A percentile compares a stretch with the other conserved stretches of the same genome.
These are phyloP conservation scores for Clathrospora elynae DNA, from an alignment of 2,329 filamentous ascomycete genomes.

Conservation along the genomic window DNA sequence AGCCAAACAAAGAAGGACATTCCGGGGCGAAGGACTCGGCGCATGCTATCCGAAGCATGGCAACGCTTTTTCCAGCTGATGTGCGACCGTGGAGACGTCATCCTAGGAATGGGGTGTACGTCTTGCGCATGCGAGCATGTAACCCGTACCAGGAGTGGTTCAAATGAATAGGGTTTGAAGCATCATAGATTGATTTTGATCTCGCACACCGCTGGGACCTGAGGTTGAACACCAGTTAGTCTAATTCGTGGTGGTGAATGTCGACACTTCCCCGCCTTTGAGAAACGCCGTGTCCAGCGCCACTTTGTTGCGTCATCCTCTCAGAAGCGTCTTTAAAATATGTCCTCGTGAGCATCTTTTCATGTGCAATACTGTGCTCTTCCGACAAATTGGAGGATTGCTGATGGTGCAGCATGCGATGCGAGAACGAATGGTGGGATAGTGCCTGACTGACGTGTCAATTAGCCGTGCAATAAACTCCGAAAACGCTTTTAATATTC, in stretches of 20 bases:
- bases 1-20: neutral
- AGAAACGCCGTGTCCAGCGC: constrained; percentile 9
- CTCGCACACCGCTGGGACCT: too few relatives aligned
- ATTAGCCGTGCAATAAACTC: constrained; percentile 7
- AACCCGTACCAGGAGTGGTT: too few relatives aligned
- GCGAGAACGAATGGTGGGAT: too few relatives aligned
- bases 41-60: constrained; percentile 7
- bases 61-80: constrained; percentile 5
- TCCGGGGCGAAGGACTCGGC: constrained; percentile 1
- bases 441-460: too few relatives aligned
- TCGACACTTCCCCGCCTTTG: neutral
- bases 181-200: too few relatives aligned
- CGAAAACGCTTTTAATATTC: constrained; percentile 1
- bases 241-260: too few relatives aligned
- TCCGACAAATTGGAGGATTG: too few relatives aligned
- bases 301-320: neutral
- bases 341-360: constrained; percentile 9
- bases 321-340: neutral
- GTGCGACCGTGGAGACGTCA: neutral
- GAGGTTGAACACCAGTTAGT: too few relatives aligned
- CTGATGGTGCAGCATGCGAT: too few relatives aligned
- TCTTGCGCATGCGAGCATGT: too few relatives aligned
- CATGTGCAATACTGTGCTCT: too few relatives aligned
- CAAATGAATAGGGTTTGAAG: too few relatives aligned
- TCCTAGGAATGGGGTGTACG: neutral